Evolutionary conservation across 139 green algal genomes (phyloP).

Genomic region (Helicosporidium sp.): DNA sequence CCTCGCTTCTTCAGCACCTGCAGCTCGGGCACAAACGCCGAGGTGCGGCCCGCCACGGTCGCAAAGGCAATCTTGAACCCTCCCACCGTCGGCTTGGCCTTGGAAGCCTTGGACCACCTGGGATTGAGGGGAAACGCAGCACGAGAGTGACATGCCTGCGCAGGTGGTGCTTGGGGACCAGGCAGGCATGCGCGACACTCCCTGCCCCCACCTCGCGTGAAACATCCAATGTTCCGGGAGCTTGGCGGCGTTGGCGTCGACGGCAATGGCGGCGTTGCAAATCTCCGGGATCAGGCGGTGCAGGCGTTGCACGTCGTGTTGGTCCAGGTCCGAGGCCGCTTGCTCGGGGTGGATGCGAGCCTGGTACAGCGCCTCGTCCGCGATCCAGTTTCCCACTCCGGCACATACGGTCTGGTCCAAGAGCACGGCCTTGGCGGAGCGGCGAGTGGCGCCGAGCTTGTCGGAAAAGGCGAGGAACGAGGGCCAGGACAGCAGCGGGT

Average conservation of each 20-base stretch:
- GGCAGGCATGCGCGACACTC: neutral
- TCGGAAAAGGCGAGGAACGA: constrained; percentile 19
- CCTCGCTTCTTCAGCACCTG: constrained; percentile 46
- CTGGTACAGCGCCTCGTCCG: constrained; percentile 69
- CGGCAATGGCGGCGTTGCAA: constrained; percentile 26
- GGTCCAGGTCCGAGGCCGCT: constrained; percentile 20
- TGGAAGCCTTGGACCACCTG: constrained; percentile 34
- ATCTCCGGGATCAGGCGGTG: constrained; percentile 20
- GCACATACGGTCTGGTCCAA: constrained; percentile 54
- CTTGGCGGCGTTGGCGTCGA: constrained; percentile 29
- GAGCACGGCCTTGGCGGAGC: constrained; percentile 53
- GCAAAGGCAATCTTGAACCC: constrained; percentile 40
- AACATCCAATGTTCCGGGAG: constrained; percentile 72
- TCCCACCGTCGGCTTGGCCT: constrained; percentile 21
- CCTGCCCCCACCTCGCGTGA: constrained; percentile 32
- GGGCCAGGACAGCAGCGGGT: constrained; percentile 34
- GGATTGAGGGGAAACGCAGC: neutral
- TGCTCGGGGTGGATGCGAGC: constrained; percentile 52
- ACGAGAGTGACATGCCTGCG: neutral
- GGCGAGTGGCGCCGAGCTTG: constrained; percentile 9
- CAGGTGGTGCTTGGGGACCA: neutral
- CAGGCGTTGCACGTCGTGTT: constrained; percentile 13
- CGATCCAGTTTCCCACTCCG: constrained; percentile 82
- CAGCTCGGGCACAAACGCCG: constrained; percentile 49
- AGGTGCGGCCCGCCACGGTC: constrained; percentile 50